phyloP scores from a whole-genome alignment of 352 stramenopile genomes.

The Sclerospora graminicola region DNA sequence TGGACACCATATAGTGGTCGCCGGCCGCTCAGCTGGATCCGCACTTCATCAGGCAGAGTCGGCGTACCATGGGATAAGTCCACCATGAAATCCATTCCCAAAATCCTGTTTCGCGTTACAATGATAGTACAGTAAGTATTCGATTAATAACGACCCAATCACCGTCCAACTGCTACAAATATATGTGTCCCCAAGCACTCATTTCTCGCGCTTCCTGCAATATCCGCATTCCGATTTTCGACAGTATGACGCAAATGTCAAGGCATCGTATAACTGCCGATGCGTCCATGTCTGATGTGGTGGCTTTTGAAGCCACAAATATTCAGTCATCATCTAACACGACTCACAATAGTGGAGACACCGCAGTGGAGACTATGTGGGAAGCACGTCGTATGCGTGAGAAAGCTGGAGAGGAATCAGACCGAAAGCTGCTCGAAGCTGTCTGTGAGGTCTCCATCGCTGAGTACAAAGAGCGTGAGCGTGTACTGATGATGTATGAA shows the following conservation, averaged over 20 bases:
- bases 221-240: slow-evolving; percentile 2
- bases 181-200: too few species aligned
- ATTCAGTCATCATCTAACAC: slow-evolving; percentile 5
- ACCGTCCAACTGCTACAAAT: too few species aligned
- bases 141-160: too few species aligned
- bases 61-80: too few species aligned
- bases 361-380: slow-evolving; percentile 48
- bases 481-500: slow-evolving; percentile 43
- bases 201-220: too few species aligned
- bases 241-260: slow-evolving; percentile 10
- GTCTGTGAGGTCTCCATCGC: slow-evolving; percentile 68
- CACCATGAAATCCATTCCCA: too few species aligned
- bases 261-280: slow-evolving; percentile 15
- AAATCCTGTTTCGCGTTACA: too few species aligned
- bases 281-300: slow-evolving; percentile 9
- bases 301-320: slow-evolving; percentile 8
- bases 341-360: slow-evolving; percentile 21
- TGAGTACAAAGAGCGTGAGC: slow-evolving; percentile 64
- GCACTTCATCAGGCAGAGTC: too few species aligned
- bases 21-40: too few species aligned
- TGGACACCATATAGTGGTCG: too few species aligned
- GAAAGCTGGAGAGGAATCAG: slow-evolving; percentile 42
- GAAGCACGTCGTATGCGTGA: slow-evolving; percentile 41
- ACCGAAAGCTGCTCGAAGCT: slow-evolving; percentile 68
- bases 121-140: too few species aligned